These are phyloP conservation scores for Pyrenopolyporus hunteri DNA, from an alignment of 495 filamentous ascomycete genomes.

Conservation along the genomic window DNA sequence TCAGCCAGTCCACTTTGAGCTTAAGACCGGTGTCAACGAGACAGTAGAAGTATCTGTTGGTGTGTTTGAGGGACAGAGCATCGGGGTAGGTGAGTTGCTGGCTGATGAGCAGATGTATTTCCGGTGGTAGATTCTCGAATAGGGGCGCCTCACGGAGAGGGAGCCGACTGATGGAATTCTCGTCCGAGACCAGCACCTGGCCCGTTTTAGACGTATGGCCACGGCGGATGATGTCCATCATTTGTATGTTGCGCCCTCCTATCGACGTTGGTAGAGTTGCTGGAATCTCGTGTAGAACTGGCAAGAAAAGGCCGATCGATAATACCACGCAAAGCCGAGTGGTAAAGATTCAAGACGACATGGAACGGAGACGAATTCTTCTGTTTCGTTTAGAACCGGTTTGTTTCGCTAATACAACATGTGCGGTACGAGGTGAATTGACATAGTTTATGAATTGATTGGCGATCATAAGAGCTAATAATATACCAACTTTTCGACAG, in stretches of 20 bases:
- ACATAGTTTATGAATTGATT: too few relatives aligned
- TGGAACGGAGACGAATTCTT: too few relatives aligned
- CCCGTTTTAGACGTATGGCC: neutral
- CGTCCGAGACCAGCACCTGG: too few relatives aligned
- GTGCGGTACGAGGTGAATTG: too few relatives aligned
- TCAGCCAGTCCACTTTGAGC: slow-evolving; percentile 71
- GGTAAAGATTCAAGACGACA: neutral
- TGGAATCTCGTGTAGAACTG: neutral
- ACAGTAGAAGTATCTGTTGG: slow-evolving; percentile 64
- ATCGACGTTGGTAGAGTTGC: neutral
- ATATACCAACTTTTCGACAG: too few relatives aligned
- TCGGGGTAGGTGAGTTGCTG: slow-evolving; percentile 62
- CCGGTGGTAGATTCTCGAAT: slow-evolving; percentile 57
- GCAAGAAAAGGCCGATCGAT: neutral
- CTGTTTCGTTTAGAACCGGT: too few relatives aligned
- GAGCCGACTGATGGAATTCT: neutral
- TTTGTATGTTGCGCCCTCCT: neutral
- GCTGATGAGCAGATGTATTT: slow-evolving; percentile 64
- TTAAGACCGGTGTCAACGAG: slow-evolving; percentile 68
- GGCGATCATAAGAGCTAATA: too few relatives aligned
- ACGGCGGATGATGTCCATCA: slow-evolving; percentile 6
- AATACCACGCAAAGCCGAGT: neutral
- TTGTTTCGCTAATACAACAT: too few relatives aligned
- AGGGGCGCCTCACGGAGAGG: neutral
- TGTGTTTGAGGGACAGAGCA: slow-evolving; percentile 66